Evolutionary conservation across 352 stramenopile species (phyloP), one percentile per base, ranked within the genome.

Genomic region (Peronospora belbahrii): DNA sequence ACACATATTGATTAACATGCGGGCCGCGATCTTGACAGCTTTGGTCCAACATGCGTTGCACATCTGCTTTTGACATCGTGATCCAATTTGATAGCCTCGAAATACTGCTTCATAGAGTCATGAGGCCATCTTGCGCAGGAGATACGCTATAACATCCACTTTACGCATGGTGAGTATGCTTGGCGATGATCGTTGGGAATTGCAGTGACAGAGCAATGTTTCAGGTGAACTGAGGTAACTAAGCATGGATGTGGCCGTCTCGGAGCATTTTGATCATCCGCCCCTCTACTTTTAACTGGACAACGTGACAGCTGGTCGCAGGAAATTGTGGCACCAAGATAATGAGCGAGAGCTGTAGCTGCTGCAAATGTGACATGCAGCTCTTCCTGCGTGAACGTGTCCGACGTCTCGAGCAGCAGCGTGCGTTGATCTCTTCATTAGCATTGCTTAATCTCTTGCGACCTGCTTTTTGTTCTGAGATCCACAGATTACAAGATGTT

Each of bases 401-500:
- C 56, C 43, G 44, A 40, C 32, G 50, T 60, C 24, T 42, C 20
- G n/a, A 48, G 37, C 6, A 50, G n/a, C 20, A 24, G 31, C 13
- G 6, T 54, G 41, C 4, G 17, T 39, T 28, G 35, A 55, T 31
- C 59, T 32, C 45, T 73, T 76, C 18, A 40, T 48, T 23, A 83
- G 59, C 15, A 62, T 60, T 11, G 69, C 68, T 23, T 65, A 65
- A 15, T 83, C 70, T 40, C 64, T 70, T 6, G 52, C 41, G 11
- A 74, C 57, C 22, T 72, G 76, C 47, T 82, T 84, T 41, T 78
- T 78, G 53, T 84, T 83, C 55, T 91, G 76, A 44, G 88, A 68
- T 63, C 85, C 84, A 58, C 89, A 61, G 69, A 92, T 86, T 83
- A 42, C 88, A 63, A 53, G 89, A 89, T 64, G 83, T 76, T 17